phyloP scores from a whole-genome alignment of 73 alveolate species.

The Paramecium tetraurelia region DNA sequence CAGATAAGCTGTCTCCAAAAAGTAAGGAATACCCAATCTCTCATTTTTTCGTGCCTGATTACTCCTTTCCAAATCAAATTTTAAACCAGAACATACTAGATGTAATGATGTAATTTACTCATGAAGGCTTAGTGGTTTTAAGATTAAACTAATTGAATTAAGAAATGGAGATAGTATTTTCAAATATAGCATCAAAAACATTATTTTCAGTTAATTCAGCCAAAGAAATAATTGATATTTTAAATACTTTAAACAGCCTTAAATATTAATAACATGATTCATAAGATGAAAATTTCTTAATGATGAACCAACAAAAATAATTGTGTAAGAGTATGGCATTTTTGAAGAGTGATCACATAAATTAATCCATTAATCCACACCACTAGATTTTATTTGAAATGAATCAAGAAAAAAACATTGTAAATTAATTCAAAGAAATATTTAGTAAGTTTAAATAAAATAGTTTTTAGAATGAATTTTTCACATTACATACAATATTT shows the following conservation, averaged over 20 bases:
- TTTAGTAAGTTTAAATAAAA: not conserved
- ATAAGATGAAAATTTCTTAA: not conserved
- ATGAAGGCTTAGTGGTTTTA: not conserved
- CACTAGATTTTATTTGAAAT: not conserved
- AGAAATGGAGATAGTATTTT: not conserved
- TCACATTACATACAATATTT: not conserved
- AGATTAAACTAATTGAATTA: not conserved
- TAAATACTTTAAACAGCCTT: not conserved
- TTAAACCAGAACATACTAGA: not conserved
- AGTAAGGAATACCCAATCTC: not conserved
- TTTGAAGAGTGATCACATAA: not conserved
- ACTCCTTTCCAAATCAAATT: not conserved
- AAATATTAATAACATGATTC: not conserved
- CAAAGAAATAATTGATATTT: not conserved
- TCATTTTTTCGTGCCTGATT: not conserved
- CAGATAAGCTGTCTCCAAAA: not conserved
- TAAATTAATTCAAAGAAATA: not conserved
- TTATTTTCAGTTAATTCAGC: not conserved
- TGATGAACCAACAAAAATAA: not conserved
- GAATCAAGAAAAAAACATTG: not conserved
- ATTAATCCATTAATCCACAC: not conserved
- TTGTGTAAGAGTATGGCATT: not conserved
- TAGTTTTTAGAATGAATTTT: not conserved
- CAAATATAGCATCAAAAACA: not conserved
- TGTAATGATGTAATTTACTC: not conserved